Conservation (phyloP, 164 flowering plant genomes). For the Vitis labrusca region DNA sequence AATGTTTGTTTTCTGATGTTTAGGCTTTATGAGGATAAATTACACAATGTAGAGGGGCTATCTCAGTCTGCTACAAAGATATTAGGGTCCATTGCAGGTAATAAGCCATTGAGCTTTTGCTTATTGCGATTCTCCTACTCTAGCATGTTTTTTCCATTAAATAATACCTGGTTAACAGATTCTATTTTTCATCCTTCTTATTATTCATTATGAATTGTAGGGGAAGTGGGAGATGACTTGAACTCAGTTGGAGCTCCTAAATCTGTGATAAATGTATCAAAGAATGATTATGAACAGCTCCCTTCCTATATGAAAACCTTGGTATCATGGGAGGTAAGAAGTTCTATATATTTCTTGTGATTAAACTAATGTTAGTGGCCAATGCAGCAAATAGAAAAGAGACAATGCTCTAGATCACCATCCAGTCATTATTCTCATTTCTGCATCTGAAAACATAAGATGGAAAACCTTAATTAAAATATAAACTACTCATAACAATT, state of each 20-base stretch:
- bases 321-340: constrained; percentile 82
- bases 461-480: too few species aligned
- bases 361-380: background rate
- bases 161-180: too few species aligned
- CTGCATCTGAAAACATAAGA: too few species aligned
- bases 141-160: background rate
- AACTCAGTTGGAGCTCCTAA: constrained; percentile 24
- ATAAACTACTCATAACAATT: too few species aligned
- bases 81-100: constrained; percentile 26
- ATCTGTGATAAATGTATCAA: constrained; percentile 33
- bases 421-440: too few species aligned
- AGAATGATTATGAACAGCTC: constrained; percentile 71
- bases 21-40: constrained; percentile 7
- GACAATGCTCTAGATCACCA: too few species aligned
- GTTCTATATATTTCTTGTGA: background rate
- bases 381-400: too few species aligned
- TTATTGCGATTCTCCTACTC: background rate
- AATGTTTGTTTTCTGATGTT: background rate
- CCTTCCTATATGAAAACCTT: constrained; percentile 74
- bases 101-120: background rate
- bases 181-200: background rate
- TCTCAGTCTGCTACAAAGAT: constrained; percentile 10
- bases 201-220: constrained; percentile 14
- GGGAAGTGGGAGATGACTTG: constrained; percentile 15
- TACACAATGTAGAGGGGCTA: constrained; percentile 3